Conservation (phyloP, 495 filamentous ascomycete genomes). For the Monascus purpureus region DNA sequence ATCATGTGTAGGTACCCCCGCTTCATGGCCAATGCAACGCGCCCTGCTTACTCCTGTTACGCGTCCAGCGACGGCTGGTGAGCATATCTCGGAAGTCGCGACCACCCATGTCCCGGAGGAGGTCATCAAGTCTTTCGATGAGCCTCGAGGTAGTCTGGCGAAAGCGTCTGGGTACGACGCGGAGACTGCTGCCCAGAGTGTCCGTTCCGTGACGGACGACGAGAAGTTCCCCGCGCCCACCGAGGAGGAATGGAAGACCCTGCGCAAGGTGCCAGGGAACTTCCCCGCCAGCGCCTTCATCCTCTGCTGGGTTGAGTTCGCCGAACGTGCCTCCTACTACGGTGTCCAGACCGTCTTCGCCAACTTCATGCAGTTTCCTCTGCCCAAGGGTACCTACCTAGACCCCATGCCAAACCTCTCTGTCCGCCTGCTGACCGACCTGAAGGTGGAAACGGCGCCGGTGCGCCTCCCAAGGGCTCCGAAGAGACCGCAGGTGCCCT, state of each 20-base stretch:
- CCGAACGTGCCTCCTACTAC: conserved; percentile 45
- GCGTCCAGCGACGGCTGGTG: too few relatives aligned
- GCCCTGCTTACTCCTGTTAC: too few relatives aligned
- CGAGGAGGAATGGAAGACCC: conserved; percentile 37
- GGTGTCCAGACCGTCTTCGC: conserved; percentile 41
- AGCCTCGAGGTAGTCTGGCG: too few relatives aligned
- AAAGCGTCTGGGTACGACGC: too few relatives aligned
- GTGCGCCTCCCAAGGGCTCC: conserved; percentile 40
- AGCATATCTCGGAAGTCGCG: too few relatives aligned
- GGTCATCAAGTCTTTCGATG: too few relatives aligned
- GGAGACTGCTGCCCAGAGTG: too few relatives aligned
- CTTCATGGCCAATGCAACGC: too few relatives aligned
- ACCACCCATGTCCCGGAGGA: too few relatives aligned
- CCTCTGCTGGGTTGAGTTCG: conserved; percentile 45
- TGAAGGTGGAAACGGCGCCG: conserved; percentile 44
- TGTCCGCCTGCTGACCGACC: neutral
- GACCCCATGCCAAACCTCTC: neutral
- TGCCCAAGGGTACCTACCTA: conserved; percentile 31
- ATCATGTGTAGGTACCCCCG: too few relatives aligned
- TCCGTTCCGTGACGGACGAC: too few relatives aligned
- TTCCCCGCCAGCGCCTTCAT: conserved; percentile 33
- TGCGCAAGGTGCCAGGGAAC: conserved; percentile 42
- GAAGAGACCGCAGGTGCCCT: conserved; percentile 44
- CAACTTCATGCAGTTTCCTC: conserved; percentile 42
- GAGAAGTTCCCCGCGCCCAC: conserved; percentile 38